A percentile compares a stretch with the other conserved stretches of the same genome.
Conservation (phyloP, 495 filamentous ascomycete species). For the Aspergillus panamensis region DNA sequence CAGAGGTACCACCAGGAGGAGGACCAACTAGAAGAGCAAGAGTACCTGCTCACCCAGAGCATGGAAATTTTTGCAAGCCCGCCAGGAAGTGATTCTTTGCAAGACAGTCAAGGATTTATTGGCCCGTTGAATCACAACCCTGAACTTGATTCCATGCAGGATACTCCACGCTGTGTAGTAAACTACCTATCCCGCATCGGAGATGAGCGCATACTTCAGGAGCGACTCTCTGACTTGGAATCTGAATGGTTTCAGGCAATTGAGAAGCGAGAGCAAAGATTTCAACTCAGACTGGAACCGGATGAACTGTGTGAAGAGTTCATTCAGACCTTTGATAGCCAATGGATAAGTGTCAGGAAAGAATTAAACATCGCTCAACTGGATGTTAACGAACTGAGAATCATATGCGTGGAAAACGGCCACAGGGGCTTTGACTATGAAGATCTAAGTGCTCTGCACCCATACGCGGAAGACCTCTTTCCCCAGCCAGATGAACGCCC, state of each 20-base stretch:
- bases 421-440: slow-evolving; percentile 12
- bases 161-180: slow-evolving; percentile 12
- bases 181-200: slow-evolving; percentile 30
- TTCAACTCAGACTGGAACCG: slow-evolving; percentile 18
- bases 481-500: not conserved
- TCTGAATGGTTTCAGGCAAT: slow-evolving; percentile 20
- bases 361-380: slow-evolving; percentile 23
- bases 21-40: slow-evolving; percentile 25
- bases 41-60: slow-evolving; percentile 23
- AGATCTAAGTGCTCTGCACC: slow-evolving; percentile 6
- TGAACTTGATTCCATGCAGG: not conserved
- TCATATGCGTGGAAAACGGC: slow-evolving; percentile 22
- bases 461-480: not conserved
- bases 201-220: slow-evolving; percentile 27
- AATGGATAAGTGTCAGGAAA: slow-evolving; percentile 15
- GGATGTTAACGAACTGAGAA: slow-evolving; percentile 20
- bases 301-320: slow-evolving; percentile 27
- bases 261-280: slow-evolving; percentile 20
- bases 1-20: slow-evolving; percentile 26
- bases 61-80: slow-evolving; percentile 18
- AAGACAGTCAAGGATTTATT: not conserved
- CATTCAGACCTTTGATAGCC: slow-evolving; percentile 21
- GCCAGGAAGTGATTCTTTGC: not conserved
- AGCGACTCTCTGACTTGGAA: slow-evolving; percentile 27
- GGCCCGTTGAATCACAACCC: not conserved